phyloP scores from a whole-genome alignment of 129 eudicot genomes.

The Escallonia rubra region DNA sequence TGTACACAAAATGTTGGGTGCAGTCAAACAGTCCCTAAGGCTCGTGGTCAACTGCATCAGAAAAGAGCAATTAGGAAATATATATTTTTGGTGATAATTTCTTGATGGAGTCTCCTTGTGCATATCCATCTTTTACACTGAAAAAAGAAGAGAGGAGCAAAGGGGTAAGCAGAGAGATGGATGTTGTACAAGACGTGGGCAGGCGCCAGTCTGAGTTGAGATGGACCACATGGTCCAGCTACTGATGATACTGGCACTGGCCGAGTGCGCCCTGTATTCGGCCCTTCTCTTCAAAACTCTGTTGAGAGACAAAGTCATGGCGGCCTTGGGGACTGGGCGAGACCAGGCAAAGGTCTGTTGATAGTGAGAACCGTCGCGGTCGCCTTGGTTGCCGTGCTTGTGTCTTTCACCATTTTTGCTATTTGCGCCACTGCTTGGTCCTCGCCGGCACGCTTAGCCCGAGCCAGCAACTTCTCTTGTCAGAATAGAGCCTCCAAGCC shows the following conservation, averaged over 20 bases:
- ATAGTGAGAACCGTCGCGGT: constrained; percentile 1
- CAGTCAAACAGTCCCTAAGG: too few species aligned
- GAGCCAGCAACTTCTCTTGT: constrained; percentile 1
- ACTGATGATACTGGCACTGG: not conserved
- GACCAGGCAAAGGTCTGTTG: not conserved
- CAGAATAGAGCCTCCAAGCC: constrained; percentile 9
- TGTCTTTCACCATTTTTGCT: constrained; percentile 1
- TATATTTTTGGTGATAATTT: too few species aligned
- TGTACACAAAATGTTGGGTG: too few species aligned
- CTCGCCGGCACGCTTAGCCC: not conserved
- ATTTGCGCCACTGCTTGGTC: not conserved
- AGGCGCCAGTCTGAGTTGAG: too few species aligned
- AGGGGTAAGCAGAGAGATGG: too few species aligned
- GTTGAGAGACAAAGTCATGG: not conserved
- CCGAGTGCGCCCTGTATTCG: constrained; percentile 3
- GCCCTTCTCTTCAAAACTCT: not conserved
- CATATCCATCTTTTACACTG: too few species aligned
- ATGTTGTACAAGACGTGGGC: too few species aligned
- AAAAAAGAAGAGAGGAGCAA: too few species aligned
- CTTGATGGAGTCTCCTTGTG: too few species aligned
- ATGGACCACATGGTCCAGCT: not conserved
- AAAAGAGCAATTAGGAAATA: too few species aligned
- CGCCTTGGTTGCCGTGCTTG: not conserved
- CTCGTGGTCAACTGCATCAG: too few species aligned
- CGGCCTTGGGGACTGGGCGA: not conserved